Base-by-base conservation (phyloP, 495 filamentous ascomycete genomes). In the Polyplosphaeria fusca region DNA sequence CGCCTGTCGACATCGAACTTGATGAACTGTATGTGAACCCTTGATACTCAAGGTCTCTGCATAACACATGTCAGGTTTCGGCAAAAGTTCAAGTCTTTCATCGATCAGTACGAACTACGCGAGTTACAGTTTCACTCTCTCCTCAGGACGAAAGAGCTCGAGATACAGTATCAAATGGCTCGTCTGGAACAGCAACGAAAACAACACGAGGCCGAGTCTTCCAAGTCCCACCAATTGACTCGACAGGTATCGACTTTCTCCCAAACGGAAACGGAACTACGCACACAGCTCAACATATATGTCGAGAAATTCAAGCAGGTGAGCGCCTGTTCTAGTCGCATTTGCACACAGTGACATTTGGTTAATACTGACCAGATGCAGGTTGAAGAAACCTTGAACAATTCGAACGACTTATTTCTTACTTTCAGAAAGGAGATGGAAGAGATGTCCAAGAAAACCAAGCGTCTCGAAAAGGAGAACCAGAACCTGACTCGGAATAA, bases 291-390 rank as follows among this genome's bases (percentile, higher is more conserved):
- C 61, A 97, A 96, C 71, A 93, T 97, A 61, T 98, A 98, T 61
- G 94, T 97, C 7, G 93, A 98, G 71, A 98, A 98, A 72, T 98
- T 97, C 75, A 97, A 97, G 75, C 93, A 98, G 87, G 93, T 96
- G 83, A 70, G 84, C 14, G 20, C 42, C 46, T 47, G 43, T 35
- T n/a, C 52, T 48, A 35, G 27, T 37, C 30, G 35, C 52, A 54
- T 47, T 52, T 55, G 48, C n/a, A n/a, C n/a, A n/a, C 46, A 35
- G 27, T 37, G 35, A 30, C 52, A 54, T 47, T 52, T 55, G 48
- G 61, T 65, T 65, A 65, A 56, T 58, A 58, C 63, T 66, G 63
- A 61, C 63, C 37, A 66, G 63, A 58, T 65, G 60, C 72, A 97
- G 92, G 93, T 98, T 59, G 93, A 98, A 79, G 94, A 98, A 72